Evolutionary conservation across 1,284 basidiomycete genomes (phyloP).

Genomic region (Tylopilus sp.): DNA sequence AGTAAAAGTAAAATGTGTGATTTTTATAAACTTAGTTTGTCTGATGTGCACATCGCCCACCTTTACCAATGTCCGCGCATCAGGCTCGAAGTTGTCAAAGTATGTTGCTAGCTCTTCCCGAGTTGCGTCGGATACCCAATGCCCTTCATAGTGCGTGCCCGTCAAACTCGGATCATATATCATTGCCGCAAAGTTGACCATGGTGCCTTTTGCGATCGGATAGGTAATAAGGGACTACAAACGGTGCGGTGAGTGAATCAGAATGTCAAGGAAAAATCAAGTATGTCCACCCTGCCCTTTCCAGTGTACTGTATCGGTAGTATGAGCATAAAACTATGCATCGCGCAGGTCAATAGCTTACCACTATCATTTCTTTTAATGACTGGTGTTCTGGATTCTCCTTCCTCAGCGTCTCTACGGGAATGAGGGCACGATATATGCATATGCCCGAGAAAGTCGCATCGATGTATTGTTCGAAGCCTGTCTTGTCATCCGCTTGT

Average conservation of each 20-base stretch:
- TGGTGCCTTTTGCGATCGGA: constrained; percentile 39
- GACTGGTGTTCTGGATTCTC: constrained; percentile 3
- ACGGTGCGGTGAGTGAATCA: constrained; percentile 29
- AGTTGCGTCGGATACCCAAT: constrained; percentile 33
- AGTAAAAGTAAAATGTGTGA: too few species aligned
- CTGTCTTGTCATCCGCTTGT: not conserved
- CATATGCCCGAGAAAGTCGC: constrained; percentile 18
- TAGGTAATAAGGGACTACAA: constrained; percentile 43
- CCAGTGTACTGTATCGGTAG: not conserved
- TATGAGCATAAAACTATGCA: not conserved
- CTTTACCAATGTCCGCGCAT: constrained; percentile 38
- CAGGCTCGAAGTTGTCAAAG: constrained; percentile 42
- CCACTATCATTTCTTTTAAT: not conserved
- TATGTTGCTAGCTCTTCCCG: constrained; percentile 28
- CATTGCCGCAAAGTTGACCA: constrained; percentile 42
- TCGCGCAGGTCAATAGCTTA: not conserved
- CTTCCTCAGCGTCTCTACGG: constrained; percentile 10
- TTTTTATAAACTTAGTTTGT: not conserved
- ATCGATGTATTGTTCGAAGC: constrained; percentile 17
- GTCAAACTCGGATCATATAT: constrained; percentile 34
- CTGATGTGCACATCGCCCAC: constrained; percentile 23
- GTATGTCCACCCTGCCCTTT: constrained; percentile 1
- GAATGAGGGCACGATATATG: constrained; percentile 16
- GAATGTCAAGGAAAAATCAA: not conserved
- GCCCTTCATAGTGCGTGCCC: constrained; percentile 30